Percentiles rank a stretch among this genome's conserved stretches.
These are phyloP conservation scores for Epicoccum nigrum DNA, from an alignment of 2,329 filamentous ascomycete genomes.

Conservation along the genomic window DNA sequence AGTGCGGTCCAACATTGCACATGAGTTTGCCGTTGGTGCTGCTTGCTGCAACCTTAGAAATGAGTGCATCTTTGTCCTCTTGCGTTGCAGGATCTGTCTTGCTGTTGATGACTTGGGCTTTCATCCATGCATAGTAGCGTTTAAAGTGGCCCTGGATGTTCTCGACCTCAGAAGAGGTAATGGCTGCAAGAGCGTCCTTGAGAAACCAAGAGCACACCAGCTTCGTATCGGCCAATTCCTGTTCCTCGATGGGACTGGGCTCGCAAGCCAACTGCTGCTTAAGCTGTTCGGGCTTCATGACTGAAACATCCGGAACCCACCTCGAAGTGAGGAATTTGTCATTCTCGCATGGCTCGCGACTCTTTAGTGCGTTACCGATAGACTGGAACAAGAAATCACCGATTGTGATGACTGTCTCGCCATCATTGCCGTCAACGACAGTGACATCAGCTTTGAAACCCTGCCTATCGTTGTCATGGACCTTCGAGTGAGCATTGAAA, in stretches of 20 bases:
- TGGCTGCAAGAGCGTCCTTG: conserved; percentile 1
- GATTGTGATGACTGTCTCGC: conserved; percentile 1
- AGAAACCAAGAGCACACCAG: conserved; percentile 4
- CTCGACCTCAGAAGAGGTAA: neutral
- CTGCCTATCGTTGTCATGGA: conserved; percentile 20
- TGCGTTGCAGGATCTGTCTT: neutral
- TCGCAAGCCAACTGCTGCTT: conserved; percentile 2
- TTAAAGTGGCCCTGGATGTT: conserved; percentile 4
- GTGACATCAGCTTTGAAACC: conserved; percentile 15
- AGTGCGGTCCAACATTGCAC: conserved; percentile 7
- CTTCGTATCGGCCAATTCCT: conserved; percentile 1
- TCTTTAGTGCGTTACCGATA: conserved; percentile 3
- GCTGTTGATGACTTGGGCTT: neutral
- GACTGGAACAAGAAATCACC: conserved; percentile 11
- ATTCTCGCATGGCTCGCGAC: conserved; percentile 6
- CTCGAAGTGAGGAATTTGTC: conserved; percentile 7
- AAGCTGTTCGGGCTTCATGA: neutral
- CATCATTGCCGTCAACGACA: conserved; percentile 1
- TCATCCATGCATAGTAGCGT: conserved; percentile 9
- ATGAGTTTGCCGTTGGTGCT: conserved; percentile 4
- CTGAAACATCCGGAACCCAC: conserved; percentile 9
- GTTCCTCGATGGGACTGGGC: neutral
- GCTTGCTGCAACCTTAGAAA: neutral
- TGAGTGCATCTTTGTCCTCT: conserved; percentile 1
- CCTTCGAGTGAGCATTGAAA: neutral